A percentile compares a stretch with the other conserved stretches of the same genome.
These are phyloP conservation scores for Mycena pura DNA, from an alignment of 768 basidiomycete genomes.

Conservation along the genomic window DNA sequence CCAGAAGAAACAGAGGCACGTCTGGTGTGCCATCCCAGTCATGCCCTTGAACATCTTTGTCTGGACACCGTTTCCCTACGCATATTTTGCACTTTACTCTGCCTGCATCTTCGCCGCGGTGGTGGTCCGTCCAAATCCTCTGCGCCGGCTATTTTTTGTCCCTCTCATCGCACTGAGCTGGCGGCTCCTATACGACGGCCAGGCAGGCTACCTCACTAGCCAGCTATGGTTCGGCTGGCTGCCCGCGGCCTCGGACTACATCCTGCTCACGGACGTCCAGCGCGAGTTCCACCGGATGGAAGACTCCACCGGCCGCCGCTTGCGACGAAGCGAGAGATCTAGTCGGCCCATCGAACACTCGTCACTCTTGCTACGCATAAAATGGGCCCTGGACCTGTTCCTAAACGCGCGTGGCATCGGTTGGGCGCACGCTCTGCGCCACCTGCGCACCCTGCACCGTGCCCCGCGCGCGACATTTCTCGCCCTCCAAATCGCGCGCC, in stretches of 20 bases:
- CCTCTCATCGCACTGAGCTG: slow-evolving; percentile 14
- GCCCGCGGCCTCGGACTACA: slow-evolving; percentile 15
- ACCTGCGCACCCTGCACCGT: background rate
- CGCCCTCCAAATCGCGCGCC: background rate
- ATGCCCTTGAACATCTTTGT: background rate
- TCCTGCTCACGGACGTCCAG: slow-evolving; percentile 23
- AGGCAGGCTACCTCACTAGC: slow-evolving; percentile 14
- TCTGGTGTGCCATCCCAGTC: too few relatives aligned
- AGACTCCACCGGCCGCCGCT: background rate
- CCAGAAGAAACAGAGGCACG: too few relatives aligned
- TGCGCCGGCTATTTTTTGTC: slow-evolving; percentile 12
- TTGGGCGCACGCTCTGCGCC: slow-evolving; percentile 4
- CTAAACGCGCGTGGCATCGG: slow-evolving; percentile 10
- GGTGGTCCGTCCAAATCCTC: background rate
- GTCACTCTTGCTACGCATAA: background rate
- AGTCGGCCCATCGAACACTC: slow-evolving; percentile 1
- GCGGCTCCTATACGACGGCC: slow-evolving; percentile 4
- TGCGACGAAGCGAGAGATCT: background rate
- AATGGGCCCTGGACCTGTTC: slow-evolving; percentile 13
- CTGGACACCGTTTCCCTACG: slow-evolving; percentile 16
- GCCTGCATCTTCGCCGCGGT: background rate
- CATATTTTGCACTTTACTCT: slow-evolving; percentile 6
- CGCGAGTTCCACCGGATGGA: slow-evolving; percentile 8
- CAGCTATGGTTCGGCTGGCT: slow-evolving; percentile 11
- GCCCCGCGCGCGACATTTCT: slow-evolving; percentile 8